Conservation (phyloP, 2,329 filamentous ascomycete species). For the Talaromyces sp. region DNA sequence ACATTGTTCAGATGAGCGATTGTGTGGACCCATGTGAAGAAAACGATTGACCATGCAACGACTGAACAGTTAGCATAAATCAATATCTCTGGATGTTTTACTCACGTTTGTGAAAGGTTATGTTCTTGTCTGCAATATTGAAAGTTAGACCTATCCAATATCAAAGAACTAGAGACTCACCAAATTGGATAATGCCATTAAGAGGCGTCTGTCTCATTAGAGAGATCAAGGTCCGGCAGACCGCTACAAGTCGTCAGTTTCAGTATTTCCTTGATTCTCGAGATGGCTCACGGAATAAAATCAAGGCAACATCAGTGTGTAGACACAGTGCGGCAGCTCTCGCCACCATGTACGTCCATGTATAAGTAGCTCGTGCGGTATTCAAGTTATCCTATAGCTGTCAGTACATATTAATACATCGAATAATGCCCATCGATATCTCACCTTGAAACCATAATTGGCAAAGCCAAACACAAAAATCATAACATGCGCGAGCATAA, state of each 20-base stretch:
- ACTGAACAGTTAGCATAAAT: constrained; percentile 21
- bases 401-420: neutral
- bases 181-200: constrained; percentile 78
- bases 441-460: constrained; percentile 67
- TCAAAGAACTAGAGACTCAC: constrained; percentile 11
- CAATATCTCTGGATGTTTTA: neutral
- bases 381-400: constrained; percentile 57
- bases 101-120: constrained; percentile 72
- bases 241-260: constrained; percentile 39
- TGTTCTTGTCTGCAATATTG: constrained; percentile 63
- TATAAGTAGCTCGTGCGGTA: constrained; percentile 62
- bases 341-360: constrained; percentile 71
- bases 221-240: constrained; percentile 79
- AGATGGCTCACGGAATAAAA: constrained; percentile 55
- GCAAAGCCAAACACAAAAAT: constrained; percentile 77
- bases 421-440: neutral
- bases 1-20: constrained; percentile 86
- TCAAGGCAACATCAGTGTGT: constrained; percentile 74
- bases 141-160: neutral
- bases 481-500: constrained; percentile 67
- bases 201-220: constrained; percentile 73
- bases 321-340: constrained; percentile 70
- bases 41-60: constrained; percentile 81
- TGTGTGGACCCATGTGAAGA: constrained; percentile 82
- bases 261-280: neutral